phyloP scores from a whole-genome alignment of 768 basidiomycete genomes.

The Amanita pseudoporphyria region DNA sequence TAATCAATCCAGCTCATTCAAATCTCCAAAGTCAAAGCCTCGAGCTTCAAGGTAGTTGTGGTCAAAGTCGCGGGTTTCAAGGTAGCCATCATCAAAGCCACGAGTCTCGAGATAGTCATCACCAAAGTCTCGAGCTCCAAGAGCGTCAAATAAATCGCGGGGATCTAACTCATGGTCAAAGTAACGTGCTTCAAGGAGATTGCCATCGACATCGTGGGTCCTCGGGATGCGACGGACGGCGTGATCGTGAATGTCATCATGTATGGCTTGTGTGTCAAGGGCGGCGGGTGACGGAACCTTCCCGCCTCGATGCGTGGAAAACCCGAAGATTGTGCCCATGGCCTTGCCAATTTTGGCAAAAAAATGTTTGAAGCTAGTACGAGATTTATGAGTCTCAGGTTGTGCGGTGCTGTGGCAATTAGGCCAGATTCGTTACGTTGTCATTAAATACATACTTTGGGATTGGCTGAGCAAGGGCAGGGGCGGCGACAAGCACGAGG shows the following conservation, averaged over 20 bases:
- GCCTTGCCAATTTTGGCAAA: background rate
- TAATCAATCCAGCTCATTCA: background rate
- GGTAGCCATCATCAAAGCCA: background rate
- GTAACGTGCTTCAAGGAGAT: background rate
- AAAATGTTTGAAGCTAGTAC: background rate
- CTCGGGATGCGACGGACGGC: background rate
- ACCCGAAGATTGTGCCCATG: background rate
- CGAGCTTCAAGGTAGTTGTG: background rate
- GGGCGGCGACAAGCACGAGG: background rate
- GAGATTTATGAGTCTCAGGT: too few relatives aligned
- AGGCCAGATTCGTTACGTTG: background rate
- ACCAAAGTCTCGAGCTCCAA: background rate
- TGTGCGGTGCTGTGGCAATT: background rate
- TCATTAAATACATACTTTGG: background rate
- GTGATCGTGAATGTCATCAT: background rate
- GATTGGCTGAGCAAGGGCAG: background rate
- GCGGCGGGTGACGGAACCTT: background rate
- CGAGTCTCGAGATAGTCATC: constrained; percentile 1
- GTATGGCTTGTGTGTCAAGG: background rate
- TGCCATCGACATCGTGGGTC: too few relatives aligned
- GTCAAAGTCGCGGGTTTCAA: constrained; percentile 1
- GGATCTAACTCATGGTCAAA: background rate
- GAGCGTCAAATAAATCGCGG: background rate
- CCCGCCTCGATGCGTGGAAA: too few relatives aligned
- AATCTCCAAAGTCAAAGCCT: background rate